Percentiles rank a stretch among this genome's conserved stretches.
Evolutionary conservation across 176 grass and related monocot genomes (phyloP).

Genomic region (Carex myosuroides): DNA sequence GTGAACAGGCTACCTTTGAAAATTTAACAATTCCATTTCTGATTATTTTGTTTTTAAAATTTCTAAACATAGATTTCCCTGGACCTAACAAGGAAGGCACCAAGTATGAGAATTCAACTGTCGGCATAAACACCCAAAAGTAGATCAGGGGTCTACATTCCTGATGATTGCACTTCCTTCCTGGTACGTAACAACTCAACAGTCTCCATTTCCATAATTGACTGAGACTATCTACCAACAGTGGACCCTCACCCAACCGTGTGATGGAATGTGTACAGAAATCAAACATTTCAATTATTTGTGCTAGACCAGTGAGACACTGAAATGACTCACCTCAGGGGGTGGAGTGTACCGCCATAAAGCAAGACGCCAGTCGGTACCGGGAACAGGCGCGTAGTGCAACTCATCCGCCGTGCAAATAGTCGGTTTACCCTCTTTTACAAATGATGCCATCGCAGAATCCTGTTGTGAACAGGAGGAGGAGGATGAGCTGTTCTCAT

Average conservation of each 20-base stretch:
- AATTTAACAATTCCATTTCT: background rate
- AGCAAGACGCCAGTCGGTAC: constrained; percentile 89
- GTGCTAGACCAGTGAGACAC: background rate
- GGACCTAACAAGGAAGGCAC: background rate
- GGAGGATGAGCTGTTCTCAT: constrained; percentile 1
- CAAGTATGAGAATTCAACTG: background rate
- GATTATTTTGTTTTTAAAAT: background rate
- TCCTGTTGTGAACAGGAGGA: background rate
- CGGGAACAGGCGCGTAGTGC: constrained; percentile 80
- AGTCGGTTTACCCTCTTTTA: constrained; percentile 45
- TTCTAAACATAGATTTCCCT: background rate
- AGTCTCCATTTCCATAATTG: background rate
- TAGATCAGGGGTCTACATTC: background rate
- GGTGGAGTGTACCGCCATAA: constrained; percentile 81
- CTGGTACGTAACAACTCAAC: background rate
- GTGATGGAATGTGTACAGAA: background rate
- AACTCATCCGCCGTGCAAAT: constrained; percentile 93
- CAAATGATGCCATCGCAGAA: background rate
- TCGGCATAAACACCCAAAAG: background rate
- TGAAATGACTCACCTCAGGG: constrained; percentile 48
- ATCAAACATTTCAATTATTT: constrained; percentile 4
- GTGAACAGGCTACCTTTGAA: background rate
- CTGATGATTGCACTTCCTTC: background rate
- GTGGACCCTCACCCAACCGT: background rate
- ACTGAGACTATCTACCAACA: background rate